phyloP scores from a whole-genome alignment of 352 stramenopile species.

The Phytopythium litorale region DNA sequence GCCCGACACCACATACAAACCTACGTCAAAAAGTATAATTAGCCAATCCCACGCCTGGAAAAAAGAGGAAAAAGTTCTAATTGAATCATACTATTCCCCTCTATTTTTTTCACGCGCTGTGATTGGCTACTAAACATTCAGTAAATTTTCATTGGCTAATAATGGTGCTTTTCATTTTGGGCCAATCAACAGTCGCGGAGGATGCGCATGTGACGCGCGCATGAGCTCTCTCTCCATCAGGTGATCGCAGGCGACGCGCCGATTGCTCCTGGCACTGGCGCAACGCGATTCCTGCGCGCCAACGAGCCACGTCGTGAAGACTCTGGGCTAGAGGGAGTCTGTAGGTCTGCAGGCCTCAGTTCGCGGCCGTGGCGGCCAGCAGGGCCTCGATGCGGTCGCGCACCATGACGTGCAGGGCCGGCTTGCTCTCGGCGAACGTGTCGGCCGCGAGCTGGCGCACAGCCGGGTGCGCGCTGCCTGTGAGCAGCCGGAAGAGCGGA shows the following conservation, averaged over 20 bases:
- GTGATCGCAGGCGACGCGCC: not conserved
- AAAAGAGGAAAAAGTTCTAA: too few species aligned
- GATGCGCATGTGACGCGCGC: not conserved
- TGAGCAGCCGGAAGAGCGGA: conserved; percentile 59
- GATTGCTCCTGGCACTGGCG: not conserved
- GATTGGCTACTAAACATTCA: too few species aligned
- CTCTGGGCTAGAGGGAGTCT: not conserved
- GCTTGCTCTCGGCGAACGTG: conserved; percentile 38
- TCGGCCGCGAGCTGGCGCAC: conserved; percentile 42
- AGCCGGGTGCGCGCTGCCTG: conserved; percentile 28
- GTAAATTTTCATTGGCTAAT: too few species aligned
- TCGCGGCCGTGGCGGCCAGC: conserved; percentile 13
- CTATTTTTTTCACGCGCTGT: too few species aligned
- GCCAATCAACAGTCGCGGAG: not conserved
- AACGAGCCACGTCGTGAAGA: too few species aligned
- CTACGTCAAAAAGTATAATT: too few species aligned
- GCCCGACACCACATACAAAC: too few species aligned
- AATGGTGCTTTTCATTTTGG: too few species aligned
- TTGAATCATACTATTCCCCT: too few species aligned
- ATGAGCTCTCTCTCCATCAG: not conserved
- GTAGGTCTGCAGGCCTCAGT: not conserved
- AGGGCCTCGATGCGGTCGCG: conserved; percentile 59
- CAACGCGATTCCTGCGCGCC: not conserved
- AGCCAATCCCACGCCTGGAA: too few species aligned
- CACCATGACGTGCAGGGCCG: conserved; percentile 75